Percentiles rank a stretch among this genome's conserved stretches.
phyloP scores from a whole-genome alignment of 495 filamentous ascomycete genomes.

The Neurospora sp. region DNA sequence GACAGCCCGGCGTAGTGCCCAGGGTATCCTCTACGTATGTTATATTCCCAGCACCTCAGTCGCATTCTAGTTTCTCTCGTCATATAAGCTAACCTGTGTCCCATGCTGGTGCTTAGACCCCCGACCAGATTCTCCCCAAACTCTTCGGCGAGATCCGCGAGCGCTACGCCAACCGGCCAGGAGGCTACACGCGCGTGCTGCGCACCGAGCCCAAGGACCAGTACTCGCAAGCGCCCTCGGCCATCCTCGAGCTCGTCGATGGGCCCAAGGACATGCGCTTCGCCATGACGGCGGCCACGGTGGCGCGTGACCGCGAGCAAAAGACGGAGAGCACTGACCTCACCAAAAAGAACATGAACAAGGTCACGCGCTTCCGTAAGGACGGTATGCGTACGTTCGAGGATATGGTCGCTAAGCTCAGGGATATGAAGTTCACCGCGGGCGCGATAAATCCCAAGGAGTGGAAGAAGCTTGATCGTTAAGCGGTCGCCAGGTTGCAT shows the following conservation, averaged over 20 bases:
- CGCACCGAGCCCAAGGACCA: conserved; percentile 71
- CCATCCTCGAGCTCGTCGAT: conserved; percentile 94
- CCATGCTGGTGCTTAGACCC: conserved; percentile 19
- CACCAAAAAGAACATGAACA: conserved; percentile 66
- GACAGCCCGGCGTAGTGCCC: conserved; percentile 53
- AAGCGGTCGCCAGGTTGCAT: background rate
- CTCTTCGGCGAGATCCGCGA: conserved; percentile 74
- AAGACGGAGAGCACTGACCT: conserved; percentile 50
- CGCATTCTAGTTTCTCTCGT: no score
- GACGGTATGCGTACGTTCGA: conserved; percentile 59
- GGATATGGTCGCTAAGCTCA: conserved; percentile 55
- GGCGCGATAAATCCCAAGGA: background rate
- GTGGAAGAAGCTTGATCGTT: background rate
- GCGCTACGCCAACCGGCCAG: conserved; percentile 71
- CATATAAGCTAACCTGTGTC: no score
- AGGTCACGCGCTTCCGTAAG: conserved; percentile 72
- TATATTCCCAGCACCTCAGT: no score
- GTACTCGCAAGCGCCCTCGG: conserved; percentile 72
- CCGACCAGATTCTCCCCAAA: conserved; percentile 64
- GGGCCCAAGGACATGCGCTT: conserved; percentile 93
- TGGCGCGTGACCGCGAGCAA: conserved; percentile 51
- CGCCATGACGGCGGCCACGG: conserved; percentile 72
- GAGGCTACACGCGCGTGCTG: conserved; percentile 90
- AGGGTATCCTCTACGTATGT: conserved; percentile 75
- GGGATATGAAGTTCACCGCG: conserved; percentile 18